phyloP scores from a whole-genome alignment of 73 alveolate genomes.

The Diophrys sp. region DNA sequence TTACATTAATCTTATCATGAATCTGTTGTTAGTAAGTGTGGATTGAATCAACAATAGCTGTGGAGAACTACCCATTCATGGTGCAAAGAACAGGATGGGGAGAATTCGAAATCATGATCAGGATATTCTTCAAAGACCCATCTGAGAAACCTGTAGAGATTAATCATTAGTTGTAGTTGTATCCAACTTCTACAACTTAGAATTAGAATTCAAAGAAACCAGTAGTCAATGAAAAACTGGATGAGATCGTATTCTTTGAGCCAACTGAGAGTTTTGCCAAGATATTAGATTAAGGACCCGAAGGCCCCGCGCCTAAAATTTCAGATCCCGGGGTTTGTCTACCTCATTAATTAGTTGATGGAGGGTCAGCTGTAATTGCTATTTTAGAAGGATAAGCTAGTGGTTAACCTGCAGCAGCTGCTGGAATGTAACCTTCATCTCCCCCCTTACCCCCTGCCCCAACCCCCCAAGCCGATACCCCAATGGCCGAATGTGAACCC shows the following conservation, averaged over 20 bases:
- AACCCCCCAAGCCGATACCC: too few relatives aligned
- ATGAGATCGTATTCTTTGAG: slow-evolving; percentile 90
- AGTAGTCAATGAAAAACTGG: slow-evolving; percentile 88
- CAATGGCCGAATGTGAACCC: neutral
- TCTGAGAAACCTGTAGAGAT: slow-evolving; percentile 83
- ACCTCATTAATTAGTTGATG: neutral
- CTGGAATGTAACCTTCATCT: neutral
- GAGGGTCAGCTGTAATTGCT: neutral
- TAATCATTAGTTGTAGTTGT: slow-evolving; percentile 73
- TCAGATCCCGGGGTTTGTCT: neutral
- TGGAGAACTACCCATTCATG: slow-evolving; percentile 85
- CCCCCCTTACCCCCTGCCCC: too few relatives aligned
- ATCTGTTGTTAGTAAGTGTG: slow-evolving; percentile 44
- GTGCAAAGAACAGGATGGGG: slow-evolving; percentile 98
- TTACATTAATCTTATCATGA: slow-evolving; percentile 86
- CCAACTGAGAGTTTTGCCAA: slow-evolving; percentile 74
- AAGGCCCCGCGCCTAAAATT: neutral
- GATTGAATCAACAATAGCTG: neutral
- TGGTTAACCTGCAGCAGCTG: neutral
- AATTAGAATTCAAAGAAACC: slow-evolving; percentile 82
- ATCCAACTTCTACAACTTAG: slow-evolving; percentile 42
- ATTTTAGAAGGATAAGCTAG: neutral
- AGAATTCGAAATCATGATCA: slow-evolving; percentile 89
- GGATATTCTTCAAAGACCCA: slow-evolving; percentile 80
- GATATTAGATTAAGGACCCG: slow-evolving; percentile 10